phyloP scores from a whole-genome alignment of 23 red algal genomes.

The Agarophyton chilense region DNA sequence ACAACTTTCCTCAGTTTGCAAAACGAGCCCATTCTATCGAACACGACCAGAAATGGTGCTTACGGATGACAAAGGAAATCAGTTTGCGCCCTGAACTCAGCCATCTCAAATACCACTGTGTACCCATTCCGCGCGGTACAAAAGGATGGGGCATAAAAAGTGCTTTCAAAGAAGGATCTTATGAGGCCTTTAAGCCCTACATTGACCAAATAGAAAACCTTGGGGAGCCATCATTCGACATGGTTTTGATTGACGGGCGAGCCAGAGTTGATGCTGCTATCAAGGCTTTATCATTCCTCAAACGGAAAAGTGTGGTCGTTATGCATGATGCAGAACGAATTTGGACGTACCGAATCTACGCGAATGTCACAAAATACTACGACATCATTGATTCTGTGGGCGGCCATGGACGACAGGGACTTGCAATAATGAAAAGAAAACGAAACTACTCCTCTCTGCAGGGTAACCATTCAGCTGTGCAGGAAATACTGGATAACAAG shows the following conservation, averaged over 20 bases:
- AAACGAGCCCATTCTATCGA: constrained; percentile 56
- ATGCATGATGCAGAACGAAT: constrained; percentile 58
- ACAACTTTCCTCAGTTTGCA: constrained; percentile 49
- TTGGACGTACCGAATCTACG: neutral
- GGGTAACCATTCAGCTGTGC: constrained; percentile 22
- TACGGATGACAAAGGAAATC: constrained; percentile 13
- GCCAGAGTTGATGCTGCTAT: constrained; percentile 46
- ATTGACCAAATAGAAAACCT: constrained; percentile 45
- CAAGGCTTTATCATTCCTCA: constrained; percentile 45
- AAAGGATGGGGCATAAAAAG: constrained; percentile 33
- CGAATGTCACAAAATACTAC: neutral
- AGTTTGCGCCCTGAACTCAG: neutral
- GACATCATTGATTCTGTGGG: constrained; percentile 32
- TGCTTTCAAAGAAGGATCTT: constrained; percentile 50
- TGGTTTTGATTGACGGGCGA: constrained; percentile 62
- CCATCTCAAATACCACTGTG: constrained; percentile 29
- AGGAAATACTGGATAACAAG: neutral
- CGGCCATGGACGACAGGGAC: neutral
- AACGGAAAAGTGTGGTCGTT: constrained; percentile 26
- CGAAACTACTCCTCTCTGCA: neutral
- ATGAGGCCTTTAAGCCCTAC: constrained; percentile 35
- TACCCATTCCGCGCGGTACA: constrained; percentile 39
- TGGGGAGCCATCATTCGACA: constrained; percentile 22
- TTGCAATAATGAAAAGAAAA: constrained; percentile 13
- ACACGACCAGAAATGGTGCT: constrained; percentile 48